phyloP scores from a whole-genome alignment of 2,329 filamentous ascomycete genomes.

The Cladosporium sphaerospermum region DNA sequence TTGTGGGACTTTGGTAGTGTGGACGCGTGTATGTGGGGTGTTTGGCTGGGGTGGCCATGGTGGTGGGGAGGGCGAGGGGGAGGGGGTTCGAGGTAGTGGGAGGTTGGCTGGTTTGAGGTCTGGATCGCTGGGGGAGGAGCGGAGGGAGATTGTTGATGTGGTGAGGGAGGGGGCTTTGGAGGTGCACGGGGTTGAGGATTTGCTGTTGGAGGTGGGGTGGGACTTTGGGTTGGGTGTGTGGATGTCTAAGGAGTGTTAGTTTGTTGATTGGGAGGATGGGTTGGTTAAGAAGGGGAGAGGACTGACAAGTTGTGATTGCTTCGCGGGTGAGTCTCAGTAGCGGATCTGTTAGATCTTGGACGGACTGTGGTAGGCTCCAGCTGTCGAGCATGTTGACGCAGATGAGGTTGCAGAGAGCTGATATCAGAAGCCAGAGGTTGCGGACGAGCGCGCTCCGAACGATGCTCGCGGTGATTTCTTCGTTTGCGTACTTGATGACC shows the following conservation, averaged over 20 bases:
- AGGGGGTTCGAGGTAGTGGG: neutral
- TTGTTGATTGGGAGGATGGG: neutral
- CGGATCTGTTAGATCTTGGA: neutral
- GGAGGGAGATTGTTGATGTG: neutral
- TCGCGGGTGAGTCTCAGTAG: slow-evolving; percentile 2
- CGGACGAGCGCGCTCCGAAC: neutral
- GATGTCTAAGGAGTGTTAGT: neutral
- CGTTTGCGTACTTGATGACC: neutral
- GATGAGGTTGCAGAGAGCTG: neutral
- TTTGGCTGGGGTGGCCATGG: too few species aligned
- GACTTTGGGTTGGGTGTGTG: neutral
- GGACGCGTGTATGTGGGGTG: too few species aligned
- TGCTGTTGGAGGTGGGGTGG: neutral
- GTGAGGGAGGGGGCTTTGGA: neutral
- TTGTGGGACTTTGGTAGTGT: neutral
- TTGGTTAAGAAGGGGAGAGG: neutral
- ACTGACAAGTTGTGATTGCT: neutral
- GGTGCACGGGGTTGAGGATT: neutral
- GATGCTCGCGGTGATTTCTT: slow-evolving; percentile 1
- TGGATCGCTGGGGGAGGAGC: neutral
- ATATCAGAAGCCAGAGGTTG: neutral
- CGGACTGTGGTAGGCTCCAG: slow-evolving; percentile 1
- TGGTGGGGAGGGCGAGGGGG: neutral
- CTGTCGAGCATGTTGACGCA: slow-evolving; percentile 7
- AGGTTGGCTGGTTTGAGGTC: neutral